A percentile compares a stretch with the other conserved stretches of the same genome.
These are phyloP conservation scores for Keithomyces neogunnii DNA, from an alignment of 2,329 filamentous ascomycete genomes.

Conservation along the genomic window DNA sequence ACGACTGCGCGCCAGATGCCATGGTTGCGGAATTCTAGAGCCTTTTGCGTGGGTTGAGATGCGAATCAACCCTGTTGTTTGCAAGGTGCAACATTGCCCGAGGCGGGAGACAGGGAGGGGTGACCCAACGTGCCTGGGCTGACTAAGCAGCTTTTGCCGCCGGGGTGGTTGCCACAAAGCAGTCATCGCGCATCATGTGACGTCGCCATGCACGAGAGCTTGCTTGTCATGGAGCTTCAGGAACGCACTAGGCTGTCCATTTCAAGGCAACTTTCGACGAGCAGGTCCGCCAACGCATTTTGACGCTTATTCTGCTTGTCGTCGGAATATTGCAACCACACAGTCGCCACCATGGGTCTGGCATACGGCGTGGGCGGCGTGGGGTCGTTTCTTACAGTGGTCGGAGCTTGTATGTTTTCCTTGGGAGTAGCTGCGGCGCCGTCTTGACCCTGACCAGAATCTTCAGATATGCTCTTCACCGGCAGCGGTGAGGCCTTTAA, in stretches of 20 bases:
- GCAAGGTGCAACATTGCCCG: neutral
- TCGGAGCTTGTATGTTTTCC: slow-evolving; percentile 64
- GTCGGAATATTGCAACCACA: neutral
- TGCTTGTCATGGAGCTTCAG: neutral
- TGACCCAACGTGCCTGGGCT: neutral
- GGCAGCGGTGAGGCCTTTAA: slow-evolving; percentile 95
- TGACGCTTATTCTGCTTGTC: neutral
- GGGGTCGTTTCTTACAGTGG: slow-evolving; percentile 59
- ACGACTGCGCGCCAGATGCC: slow-evolving; percentile 46
- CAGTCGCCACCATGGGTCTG: slow-evolving; percentile 54
- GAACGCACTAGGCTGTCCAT: no score
- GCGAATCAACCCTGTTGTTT: no score
- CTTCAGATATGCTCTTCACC: slow-evolving; percentile 93
- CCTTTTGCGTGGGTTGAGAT: neutral
- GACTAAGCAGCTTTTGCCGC: neutral
- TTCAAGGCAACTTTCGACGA: no score
- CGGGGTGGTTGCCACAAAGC: neutral
- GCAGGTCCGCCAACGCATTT: no score
- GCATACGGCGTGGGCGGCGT: slow-evolving; percentile 62
- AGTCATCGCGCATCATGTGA: slow-evolving; percentile 25
- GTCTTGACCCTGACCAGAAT: neutral
- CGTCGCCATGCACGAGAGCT: slow-evolving; percentile 13
- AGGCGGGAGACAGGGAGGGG: slow-evolving; percentile 2
- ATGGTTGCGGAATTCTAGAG: slow-evolving; percentile 20
- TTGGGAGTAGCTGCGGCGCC: neutral